Evolutionary conservation across 164 flowering plant genomes (phyloP).

Genomic region (Vitis rupestris): DNA sequence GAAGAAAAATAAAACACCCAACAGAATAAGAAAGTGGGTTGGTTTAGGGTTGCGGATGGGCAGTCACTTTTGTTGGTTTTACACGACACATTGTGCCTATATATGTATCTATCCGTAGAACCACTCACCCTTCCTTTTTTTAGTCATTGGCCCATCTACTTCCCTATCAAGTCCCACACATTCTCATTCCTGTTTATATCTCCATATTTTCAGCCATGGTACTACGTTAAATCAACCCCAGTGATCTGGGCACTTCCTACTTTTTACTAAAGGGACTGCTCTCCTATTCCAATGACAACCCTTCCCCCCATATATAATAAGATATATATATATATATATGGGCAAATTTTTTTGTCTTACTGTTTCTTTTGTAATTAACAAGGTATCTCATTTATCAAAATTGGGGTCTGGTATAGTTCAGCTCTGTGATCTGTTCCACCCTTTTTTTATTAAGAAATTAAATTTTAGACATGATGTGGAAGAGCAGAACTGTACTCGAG

Average conservation of each 20-base stretch:
- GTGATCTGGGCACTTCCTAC: background rate
- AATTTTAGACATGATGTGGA: no score
- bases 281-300: constrained; percentile 14
- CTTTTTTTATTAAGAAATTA: no score
- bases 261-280: constrained; percentile 22
- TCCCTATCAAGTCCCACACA: background rate
- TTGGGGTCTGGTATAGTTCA: no score
- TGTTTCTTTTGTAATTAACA: constrained; percentile 3
- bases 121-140: constrained; percentile 26
- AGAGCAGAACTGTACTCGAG: no score
- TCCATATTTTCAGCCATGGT: constrained; percentile 9
- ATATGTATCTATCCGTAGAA: background rate
- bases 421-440: no score
- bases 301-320: no score
- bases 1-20: constrained; percentile 4
- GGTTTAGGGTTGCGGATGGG: constrained; percentile 63
- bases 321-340: no score
- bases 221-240: constrained; percentile 17
- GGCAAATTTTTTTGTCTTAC: background rate
- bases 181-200: background rate
- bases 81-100: constrained; percentile 45
- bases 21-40: constrained; percentile 36
- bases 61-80: constrained; percentile 78
- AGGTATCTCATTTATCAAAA: constrained; percentile 1
- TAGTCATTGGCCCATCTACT: constrained; percentile 19